Evolutionary conservation across 2,329 filamentous ascomycete species (phyloP), one percentile per base, ranked within the genome.

Genomic region (Colletotrichum endophyticum): DNA sequence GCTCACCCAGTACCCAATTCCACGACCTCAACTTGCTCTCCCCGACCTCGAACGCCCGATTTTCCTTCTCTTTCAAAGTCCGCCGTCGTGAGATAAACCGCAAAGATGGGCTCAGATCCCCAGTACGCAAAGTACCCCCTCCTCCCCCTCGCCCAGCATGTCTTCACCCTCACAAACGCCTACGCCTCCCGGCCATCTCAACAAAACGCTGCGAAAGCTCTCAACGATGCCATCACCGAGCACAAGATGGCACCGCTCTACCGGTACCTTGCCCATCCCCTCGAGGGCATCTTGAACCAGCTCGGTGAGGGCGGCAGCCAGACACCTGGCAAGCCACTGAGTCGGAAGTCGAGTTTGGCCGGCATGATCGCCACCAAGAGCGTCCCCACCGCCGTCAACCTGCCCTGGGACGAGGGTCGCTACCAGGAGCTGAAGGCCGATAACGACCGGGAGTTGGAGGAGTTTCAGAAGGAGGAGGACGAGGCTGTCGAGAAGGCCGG

Each of bases 401-500:
- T 99, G 73, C 91, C 95, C 0, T 99, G 97, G 97, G 96, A 99
- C 82, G 96, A 99, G 87, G 90, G 91, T 28, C 88, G 98, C 77
- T 99, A 98, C 84, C 91, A 95, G 81, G 91, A 92, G 83, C 87
- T 97, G 79, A 92, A 94, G 84, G 92, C 91, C 78, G 94, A 95
- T 78, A 97, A 97, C 81, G 94, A 95, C 80, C 91, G 91, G 81
- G 94, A 96, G 88, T 88, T 96, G 64, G 94, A 94, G 79, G 90
- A 88, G 68, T 92, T 94, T 81, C 93, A 96, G 87, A 96, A 96
- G 86, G 95, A 97, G 85, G 94, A 96, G 85, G 96, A 98, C 78
- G 96, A 99, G 84, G 97, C 97, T 12, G 94, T 94, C 56, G 97
- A 99, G 90, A 96, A 98, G 86, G 96, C 96, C 76, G 97, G 97